These are phyloP conservation scores for Fonsecaea pugnacius DNA, from an alignment of 2,329 filamentous ascomycete species.

Conservation along the genomic window DNA sequence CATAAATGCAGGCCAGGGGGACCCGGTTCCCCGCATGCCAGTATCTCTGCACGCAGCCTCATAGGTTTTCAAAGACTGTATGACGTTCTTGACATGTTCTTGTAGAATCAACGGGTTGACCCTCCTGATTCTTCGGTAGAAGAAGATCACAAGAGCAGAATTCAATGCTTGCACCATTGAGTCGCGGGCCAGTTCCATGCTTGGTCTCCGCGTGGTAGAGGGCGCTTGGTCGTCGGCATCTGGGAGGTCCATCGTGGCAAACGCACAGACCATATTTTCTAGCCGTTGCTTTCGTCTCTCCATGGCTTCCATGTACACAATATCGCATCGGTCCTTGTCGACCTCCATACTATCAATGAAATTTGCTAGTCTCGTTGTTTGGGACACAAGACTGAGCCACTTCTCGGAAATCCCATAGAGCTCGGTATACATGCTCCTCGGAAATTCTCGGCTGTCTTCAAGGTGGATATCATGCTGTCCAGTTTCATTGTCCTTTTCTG, in stretches of 20 bases:
- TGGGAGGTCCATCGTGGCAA: conserved; percentile 32
- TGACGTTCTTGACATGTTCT: conserved; percentile 45
- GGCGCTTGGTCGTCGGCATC: conserved; percentile 7
- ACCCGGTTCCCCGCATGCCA: conserved; percentile 38
- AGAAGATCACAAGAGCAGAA: conserved; percentile 48
- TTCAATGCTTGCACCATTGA: conserved; percentile 49
- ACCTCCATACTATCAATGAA: conserved; percentile 40
- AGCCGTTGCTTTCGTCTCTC: conserved; percentile 40
- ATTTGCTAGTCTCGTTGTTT: conserved; percentile 51
- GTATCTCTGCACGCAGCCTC: conserved; percentile 35
- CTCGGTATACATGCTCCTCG: conserved; percentile 46
- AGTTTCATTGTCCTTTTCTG: conserved; percentile 43
- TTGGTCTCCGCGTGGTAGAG: not conserved
- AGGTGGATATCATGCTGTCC: conserved; percentile 49
- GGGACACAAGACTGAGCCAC: conserved; percentile 51
- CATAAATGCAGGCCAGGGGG: conserved; percentile 48
- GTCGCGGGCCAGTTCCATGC: conserved; percentile 32
- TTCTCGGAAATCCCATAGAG: conserved; percentile 52
- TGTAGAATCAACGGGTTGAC: conserved; percentile 48
- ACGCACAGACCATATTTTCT: conserved; percentile 45
- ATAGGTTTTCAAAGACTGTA: conserved; percentile 42
- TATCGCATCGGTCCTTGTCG: conserved; percentile 32
- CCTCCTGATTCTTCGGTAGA: conserved; percentile 49
- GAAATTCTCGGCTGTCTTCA: conserved; percentile 43
- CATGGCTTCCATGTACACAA: conserved; percentile 40